Evolutionary conservation across 2,329 filamentous ascomycete genomes (phyloP), one percentile per base, ranked within the genome.

Genomic region (Fusarium odoratissimum): DNA sequence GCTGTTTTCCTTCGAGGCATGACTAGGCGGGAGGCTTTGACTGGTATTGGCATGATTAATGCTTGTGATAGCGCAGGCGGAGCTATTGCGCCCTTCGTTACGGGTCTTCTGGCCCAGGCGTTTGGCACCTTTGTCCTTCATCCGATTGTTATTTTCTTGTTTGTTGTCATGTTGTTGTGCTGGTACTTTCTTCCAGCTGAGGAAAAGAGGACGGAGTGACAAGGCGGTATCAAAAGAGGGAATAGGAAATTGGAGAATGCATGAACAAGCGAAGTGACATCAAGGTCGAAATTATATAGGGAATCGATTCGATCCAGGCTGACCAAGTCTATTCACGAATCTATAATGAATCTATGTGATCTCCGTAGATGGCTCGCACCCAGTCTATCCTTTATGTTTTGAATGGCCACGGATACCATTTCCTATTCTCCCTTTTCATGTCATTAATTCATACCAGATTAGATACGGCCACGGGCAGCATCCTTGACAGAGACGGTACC

Each of bases 401-500:
- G 30, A 19, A 35, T 56, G 30, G 44, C 33, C 42, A 63, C 57
- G 57, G 37, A 67, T 46, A 60, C 51, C 37, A 25, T 58, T 41
- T 37, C 38, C 6, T 35, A 48, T 42, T 14, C 12, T 10, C 46
- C 40, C 38, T 35, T 48, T 51, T 42, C 44, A 30, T 55, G 25
- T 46, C 44, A 44, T 71, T 68, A 25, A 56, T 67, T 55, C 31
- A 45, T 59, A 35, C 33, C 11, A n/a, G 41, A 64, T 76, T 69
- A 83, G 40, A 83, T 77, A 28, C 82, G 81, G 48, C 86, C 85
- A 56, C 82, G 83, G 38, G 93, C 93, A 30, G 93, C 91, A 49
- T 93, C 89, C 76, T 93, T 85, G 12, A 94, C 90, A 28, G 87
- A 91, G 21, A 88, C 88, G 80, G 92, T 91, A 30, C 93, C 94